A percentile compares a stretch with the other conserved stretches of the same genome.
Conservation (phyloP, 2,329 filamentous ascomycete genomes). For the Fusarium kyushuense region DNA sequence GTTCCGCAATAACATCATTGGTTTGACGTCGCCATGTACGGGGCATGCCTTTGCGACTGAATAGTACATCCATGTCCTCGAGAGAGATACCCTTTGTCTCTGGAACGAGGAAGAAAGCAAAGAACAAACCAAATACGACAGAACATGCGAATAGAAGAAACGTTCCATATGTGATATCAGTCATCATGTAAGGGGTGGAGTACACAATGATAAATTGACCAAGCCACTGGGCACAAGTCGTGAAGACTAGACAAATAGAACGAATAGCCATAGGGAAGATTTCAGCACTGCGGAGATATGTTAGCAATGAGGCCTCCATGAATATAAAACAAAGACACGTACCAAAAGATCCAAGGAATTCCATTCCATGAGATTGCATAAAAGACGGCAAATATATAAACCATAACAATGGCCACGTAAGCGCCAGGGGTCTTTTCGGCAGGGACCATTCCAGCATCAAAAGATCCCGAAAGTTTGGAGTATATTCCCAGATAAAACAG, state of each 20-base stretch:
- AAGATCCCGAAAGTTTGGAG: not conserved
- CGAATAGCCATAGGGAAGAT: slow-evolving; percentile 11
- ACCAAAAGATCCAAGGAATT: slow-evolving; percentile 15
- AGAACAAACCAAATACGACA: slow-evolving; percentile 5
- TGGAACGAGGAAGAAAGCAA: slow-evolving; percentile 9
- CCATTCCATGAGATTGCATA: slow-evolving; percentile 16
- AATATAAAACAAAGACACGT: not conserved
- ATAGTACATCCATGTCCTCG: slow-evolving; percentile 11
- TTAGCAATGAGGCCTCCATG: not conserved
- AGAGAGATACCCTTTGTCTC: slow-evolving; percentile 12
- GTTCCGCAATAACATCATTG: not conserved
- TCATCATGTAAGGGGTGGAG: slow-evolving; percentile 19
- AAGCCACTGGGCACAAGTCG: slow-evolving; percentile 10
- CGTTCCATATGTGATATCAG: slow-evolving; percentile 2
- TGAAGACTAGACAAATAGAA: slow-evolving; percentile 2
- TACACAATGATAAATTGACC: slow-evolving; percentile 8
- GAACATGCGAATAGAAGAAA: slow-evolving; percentile 7
- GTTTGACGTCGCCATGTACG: slow-evolving; percentile 8
- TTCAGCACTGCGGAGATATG: not conserved
- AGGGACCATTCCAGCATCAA: not conserved
- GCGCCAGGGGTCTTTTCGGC: slow-evolving; percentile 4
- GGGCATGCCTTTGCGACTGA: slow-evolving; percentile 4
- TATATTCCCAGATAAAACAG: not conserved
- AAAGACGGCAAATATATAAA: slow-evolving; percentile 9
- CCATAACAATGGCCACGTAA: slow-evolving; percentile 8